phyloP scores from a whole-genome alignment of 2,329 filamentous ascomycete species.

The Botrytis byssoidea region DNA sequence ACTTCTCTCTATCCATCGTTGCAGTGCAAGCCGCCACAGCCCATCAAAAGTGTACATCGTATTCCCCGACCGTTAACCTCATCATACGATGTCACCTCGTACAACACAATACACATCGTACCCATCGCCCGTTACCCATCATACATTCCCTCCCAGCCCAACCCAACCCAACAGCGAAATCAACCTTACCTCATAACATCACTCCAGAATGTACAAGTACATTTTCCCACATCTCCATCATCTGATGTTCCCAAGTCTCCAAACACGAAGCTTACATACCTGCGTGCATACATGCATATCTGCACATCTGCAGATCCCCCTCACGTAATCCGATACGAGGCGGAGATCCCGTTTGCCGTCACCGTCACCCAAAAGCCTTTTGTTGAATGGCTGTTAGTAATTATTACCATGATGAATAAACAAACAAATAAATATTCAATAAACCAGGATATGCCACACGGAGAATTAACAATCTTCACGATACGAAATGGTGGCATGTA shows the following conservation, averaged over 20 bases:
- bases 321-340: constrained; percentile 19
- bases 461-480: not conserved
- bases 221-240: not conserved
- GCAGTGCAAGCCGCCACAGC: not conserved
- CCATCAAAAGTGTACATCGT: too few relatives aligned
- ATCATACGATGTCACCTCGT: not conserved
- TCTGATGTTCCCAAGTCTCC: not conserved
- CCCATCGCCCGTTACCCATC: not conserved
- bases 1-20: not conserved
- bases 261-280: constrained; percentile 16
- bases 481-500: not conserved
- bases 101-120: not conserved
- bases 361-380: not conserved
- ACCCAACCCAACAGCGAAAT: not conserved
- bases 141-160: not conserved
- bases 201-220: not conserved
- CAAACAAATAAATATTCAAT: not conserved
- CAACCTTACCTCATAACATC: not conserved
- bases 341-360: not conserved
- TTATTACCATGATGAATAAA: not conserved
- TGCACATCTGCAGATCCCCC: not conserved
- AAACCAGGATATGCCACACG: not conserved
- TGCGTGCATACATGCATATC: not conserved
- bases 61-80: not conserved
- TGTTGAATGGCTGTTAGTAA: too few relatives aligned